phyloP scores from a whole-genome alignment of 495 filamentous ascomycete genomes.

The Podospora australis region DNA sequence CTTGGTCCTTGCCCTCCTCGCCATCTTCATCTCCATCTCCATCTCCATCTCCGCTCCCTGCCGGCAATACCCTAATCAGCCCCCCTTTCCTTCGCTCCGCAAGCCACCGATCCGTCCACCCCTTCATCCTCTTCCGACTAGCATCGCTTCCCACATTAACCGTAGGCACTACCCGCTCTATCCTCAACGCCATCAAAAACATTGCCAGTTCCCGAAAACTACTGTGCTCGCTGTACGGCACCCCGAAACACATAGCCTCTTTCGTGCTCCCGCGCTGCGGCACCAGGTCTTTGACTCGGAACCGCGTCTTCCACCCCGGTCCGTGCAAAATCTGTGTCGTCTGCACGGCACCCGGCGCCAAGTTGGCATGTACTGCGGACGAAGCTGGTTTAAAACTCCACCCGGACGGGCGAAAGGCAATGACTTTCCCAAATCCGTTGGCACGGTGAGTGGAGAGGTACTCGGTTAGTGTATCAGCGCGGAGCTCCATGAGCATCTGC shows the following conservation, averaged over 20 bases:
- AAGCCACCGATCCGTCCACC: conserved; percentile 83
- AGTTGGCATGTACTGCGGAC: conserved; percentile 21
- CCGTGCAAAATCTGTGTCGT: conserved; percentile 61
- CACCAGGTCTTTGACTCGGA: conserved; percentile 56
- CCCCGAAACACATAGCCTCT: conserved; percentile 75
- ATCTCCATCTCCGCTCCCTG: conserved; percentile 18
- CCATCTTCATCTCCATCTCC: conserved; percentile 15
- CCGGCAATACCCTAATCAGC: conserved; percentile 52
- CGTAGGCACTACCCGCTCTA: conserved; percentile 85
- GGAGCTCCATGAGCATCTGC: conserved; percentile 89
- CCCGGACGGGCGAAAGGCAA: conserved; percentile 87
- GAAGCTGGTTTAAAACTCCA: conserved; percentile 76
- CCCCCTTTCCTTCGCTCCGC: conserved; percentile 78
- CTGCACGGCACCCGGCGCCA: conserved; percentile 29
- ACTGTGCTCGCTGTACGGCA: conserved; percentile 93
- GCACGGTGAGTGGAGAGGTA: conserved; percentile 74
- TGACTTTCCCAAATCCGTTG: conserved; percentile 66
- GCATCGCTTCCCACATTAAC: conserved; percentile 74
- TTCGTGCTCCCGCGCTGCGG: conserved; percentile 73
- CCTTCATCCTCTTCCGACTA: conserved; percentile 74
- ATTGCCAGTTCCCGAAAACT: conserved; percentile 89
- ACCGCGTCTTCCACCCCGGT: conserved; percentile 64
- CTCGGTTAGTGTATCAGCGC: conserved; percentile 76
- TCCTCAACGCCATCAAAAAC: conserved; percentile 81
- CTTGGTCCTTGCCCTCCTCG: conserved; percentile 18